Base-by-base conservation (phyloP, 2,329 filamentous ascomycete genomes). In the Fusarium graminum region DNA sequence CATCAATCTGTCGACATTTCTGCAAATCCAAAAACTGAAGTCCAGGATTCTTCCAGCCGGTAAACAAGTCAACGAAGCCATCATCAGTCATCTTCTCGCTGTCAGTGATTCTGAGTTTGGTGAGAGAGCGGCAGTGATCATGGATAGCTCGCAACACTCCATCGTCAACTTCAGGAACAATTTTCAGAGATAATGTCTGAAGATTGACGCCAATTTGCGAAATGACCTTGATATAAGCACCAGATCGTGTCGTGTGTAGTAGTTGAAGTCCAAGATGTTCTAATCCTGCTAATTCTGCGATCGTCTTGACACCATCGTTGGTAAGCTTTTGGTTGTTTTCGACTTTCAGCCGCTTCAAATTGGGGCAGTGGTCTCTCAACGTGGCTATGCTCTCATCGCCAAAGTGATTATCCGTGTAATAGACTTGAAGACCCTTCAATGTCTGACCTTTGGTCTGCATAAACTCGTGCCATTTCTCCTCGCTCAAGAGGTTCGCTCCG, bases 351-450 rank as follows among this genome's bases (percentile, higher is more conserved):
- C 91, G 89, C 45, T 82, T 83, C 14, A 98, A 82, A 22, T 88
- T 85, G 0, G 89, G 88, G 69, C 92, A 94, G 60, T 85, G 79
- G 8, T 83, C 80, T 25, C 84, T 82, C 60, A 97, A 81, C n/a
- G 84, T 76, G 14, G 81, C 75, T 1, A 95, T 80, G 1, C 87
- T 87, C 9, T 90, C 85, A 61, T 97, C 90, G 39, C 89, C 88
- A 67, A 98, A 91, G 30, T 94, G 89, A 51, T 85, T 90, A 75
- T 97, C 93, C 0, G 95, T 91, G 78, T 91, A 93, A 72, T 93
- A 93, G 3, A 97, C 84, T 71, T 93, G 91, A 19, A 98, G 77
- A 1, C 83, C 83, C 69, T 88, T 85, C 13, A 97, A 82, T 22
- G 84, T 77, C 10, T 80, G 70, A 12, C 93, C 94, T 59, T 90